Evolutionary conservation across 2,329 filamentous ascomycete species (phyloP).

Genomic region (Fusarium robinianum): DNA sequence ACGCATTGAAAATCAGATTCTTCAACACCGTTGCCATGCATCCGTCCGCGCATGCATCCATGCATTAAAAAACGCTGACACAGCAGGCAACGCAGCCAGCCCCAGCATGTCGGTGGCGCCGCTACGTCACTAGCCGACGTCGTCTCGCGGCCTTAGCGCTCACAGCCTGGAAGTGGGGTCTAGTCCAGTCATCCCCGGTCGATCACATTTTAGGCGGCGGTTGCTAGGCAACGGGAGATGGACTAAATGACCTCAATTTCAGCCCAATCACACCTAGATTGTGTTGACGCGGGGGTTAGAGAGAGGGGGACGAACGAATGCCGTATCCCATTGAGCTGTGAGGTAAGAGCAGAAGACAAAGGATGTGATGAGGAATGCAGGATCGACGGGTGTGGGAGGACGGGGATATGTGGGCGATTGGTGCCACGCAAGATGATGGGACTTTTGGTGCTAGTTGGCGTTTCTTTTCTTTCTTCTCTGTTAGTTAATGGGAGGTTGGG

Average conservation of each 20-base stretch:
- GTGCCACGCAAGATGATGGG: slow-evolving; percentile 25
- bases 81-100: too few species aligned
- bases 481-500: slow-evolving; percentile 11
- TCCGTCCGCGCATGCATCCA: too few species aligned
- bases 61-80: too few species aligned
- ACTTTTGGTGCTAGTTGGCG: slow-evolving; percentile 2
- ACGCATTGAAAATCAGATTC: too few species aligned
- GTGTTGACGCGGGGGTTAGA: neutral
- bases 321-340: too few species aligned
- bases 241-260: slow-evolving; percentile 16
- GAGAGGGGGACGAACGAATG: neutral
- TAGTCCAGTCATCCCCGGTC: too few species aligned
- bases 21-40: too few species aligned
- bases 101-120: slow-evolving; percentile 6
- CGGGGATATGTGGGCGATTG: too few species aligned
- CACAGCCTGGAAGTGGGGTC: too few species aligned
- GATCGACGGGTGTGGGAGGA: slow-evolving; percentile 7
- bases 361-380: too few species aligned
- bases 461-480: too few species aligned
- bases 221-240: slow-evolving; percentile 31
- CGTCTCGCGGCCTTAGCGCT: slow-evolving; percentile 24
- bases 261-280: slow-evolving; percentile 6
- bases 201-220: slow-evolving; percentile 12
- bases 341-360: neutral
- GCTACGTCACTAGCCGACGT: slow-evolving; percentile 38